Evolutionary conservation across 2,329 filamentous ascomycete species (phyloP), one percentile per base, ranked within the genome.

Genomic region (Arthrinium puccinioides): DNA sequence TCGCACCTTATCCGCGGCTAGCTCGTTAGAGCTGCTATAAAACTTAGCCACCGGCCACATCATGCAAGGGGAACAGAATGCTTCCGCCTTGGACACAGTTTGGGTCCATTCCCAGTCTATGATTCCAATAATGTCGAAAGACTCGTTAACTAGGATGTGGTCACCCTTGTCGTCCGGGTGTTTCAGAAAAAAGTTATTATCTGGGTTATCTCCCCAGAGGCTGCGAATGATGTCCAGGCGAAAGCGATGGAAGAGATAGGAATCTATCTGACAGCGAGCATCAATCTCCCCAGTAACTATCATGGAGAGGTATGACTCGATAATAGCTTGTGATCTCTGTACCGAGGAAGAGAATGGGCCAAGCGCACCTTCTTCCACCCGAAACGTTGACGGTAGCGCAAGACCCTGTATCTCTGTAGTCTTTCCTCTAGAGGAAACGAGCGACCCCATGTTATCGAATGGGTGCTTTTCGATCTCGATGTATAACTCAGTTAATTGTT

Each of bases 121-220:
- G 32, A 69, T 57, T 8, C 60, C 60, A 5, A 62, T 62, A 31
- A 69, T 63, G 33, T 63, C 60, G 43, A 49, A 64, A 10, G 56
- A 42, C 16, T 59, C 45, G 37, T 67, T 57, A 6, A 55, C 51
- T 1, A 69, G 51, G 14, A 68, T 59, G 15, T 68, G 63, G 34
- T 69, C 64, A 1, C 62, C 64, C 44, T 68, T 69, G 37, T 69
- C 61, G 41, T 69, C 62, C n/a, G 56, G 48, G 44, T 69, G 61
- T 40, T 62, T 67, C 5, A 69, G 49, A 42, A 58, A 67, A 46
- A 59, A 65, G 23, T 37, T 39, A 5, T 37, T 42, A 14, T 49
- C 48, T 19, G 19, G 6, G 9, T 43, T 28, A 4, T 44, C 46
- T 25, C 39, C 41, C 32, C 41, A 41, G n/a, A 52, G n/a, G 26